A percentile compares a stretch with the other conserved stretches of the same genome.
Evolutionary conservation across 768 basidiomycete species (phyloP).

Genomic region (Mycena alexandri): DNA sequence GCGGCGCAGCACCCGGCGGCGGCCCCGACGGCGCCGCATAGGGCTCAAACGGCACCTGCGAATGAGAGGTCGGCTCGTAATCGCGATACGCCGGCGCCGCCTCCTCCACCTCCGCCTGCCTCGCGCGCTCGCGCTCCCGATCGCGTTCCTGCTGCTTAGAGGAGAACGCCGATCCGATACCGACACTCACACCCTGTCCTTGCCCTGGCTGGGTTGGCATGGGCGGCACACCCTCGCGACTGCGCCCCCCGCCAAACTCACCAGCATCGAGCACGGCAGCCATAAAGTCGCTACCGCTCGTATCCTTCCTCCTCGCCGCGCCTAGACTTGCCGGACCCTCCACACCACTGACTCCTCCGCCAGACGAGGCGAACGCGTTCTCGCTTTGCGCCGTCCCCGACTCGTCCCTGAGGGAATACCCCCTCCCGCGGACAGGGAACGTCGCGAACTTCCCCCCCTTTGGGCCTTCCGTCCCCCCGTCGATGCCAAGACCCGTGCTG

Average conservation of each 20-base stretch:
- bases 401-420: slow-evolving; percentile 23
- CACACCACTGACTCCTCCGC: background rate
- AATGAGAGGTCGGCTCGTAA: slow-evolving; percentile 36
- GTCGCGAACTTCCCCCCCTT: slow-evolving; percentile 73
- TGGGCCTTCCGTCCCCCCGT: slow-evolving; percentile 40
- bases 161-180: slow-evolving; percentile 12
- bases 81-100: slow-evolving; percentile 55
- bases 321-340: slow-evolving; percentile 19
- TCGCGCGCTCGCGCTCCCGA: slow-evolving; percentile 15
- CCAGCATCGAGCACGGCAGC: slow-evolving; percentile 34
- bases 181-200: background rate
- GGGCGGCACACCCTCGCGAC: background rate
- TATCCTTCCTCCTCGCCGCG: slow-evolving; percentile 27
- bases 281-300: slow-evolving; percentile 37
- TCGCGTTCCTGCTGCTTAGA: slow-evolving; percentile 30
- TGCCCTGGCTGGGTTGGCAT: background rate
- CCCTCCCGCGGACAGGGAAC: slow-evolving; percentile 59
- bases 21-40: slow-evolving; percentile 51
- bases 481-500: slow-evolving; percentile 39
- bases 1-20: slow-evolving; percentile 56
- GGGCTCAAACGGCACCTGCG: slow-evolving; percentile 32
- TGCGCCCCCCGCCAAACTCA: slow-evolving; percentile 24
- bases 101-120: slow-evolving; percentile 43
- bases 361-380: background rate
- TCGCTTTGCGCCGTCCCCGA: background rate